Evolutionary conservation across 2,329 filamentous ascomycete genomes (phyloP).

Genomic region (Chrysoporthe puriensis): DNA sequence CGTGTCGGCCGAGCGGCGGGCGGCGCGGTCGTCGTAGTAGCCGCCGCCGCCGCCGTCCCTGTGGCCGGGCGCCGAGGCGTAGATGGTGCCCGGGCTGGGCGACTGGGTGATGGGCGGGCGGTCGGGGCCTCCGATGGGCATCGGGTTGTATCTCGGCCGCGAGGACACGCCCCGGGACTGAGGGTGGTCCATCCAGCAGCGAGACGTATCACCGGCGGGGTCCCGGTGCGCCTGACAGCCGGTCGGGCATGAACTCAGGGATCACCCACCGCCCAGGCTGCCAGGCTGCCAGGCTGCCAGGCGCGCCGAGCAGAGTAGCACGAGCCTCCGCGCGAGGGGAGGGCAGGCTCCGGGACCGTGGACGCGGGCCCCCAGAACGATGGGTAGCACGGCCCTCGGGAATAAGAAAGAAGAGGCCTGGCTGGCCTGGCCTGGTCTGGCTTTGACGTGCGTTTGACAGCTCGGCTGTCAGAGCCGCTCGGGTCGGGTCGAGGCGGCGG

Average conservation of each 20-base stretch:
- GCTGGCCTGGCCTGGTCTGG: neutral
- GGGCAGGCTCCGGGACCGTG: constrained; percentile 21
- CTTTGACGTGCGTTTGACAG: neutral
- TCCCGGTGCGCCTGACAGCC: constrained; percentile 19
- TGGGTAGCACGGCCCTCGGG: constrained; percentile 16
- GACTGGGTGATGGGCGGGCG: constrained; percentile 28
- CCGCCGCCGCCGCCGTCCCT: constrained; percentile 12
- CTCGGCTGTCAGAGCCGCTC: neutral
- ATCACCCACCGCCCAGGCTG: neutral
- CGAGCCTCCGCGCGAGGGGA: constrained; percentile 17
- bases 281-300: too few relatives aligned
- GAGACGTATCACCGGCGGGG: constrained; percentile 12
- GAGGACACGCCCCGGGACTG: constrained; percentile 14
- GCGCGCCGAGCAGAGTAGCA: constrained; percentile 14
- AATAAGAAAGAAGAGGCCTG: constrained; percentile 17
- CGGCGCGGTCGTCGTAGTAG: constrained; percentile 11
- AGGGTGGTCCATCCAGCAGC: constrained; percentile 3
- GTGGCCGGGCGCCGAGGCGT: constrained; percentile 20
- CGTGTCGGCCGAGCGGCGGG: constrained; percentile 15
- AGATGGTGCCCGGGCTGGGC: constrained; percentile 25
- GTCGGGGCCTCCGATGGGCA: constrained; percentile 28
- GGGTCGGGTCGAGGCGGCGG: constrained; percentile 7
- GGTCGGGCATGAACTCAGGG: constrained; percentile 13
- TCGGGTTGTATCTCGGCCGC: constrained; percentile 23
- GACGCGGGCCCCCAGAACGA: constrained; percentile 19